A percentile compares a stretch with the other conserved stretches of the same genome.
Evolutionary conservation across 768 basidiomycete genomes (phyloP).

Genomic region (Calvatia gigantea): DNA sequence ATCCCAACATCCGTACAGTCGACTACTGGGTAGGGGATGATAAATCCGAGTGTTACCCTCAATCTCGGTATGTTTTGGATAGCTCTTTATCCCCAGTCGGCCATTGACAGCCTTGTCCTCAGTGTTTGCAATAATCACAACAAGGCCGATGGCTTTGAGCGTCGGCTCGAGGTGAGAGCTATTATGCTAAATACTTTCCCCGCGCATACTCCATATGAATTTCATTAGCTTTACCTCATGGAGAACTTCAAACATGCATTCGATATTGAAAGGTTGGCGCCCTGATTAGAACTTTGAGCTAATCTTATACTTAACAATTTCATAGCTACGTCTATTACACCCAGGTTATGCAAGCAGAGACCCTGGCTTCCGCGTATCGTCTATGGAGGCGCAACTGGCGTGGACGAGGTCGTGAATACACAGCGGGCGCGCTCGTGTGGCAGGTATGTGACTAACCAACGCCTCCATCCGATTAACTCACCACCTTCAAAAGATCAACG

Average conservation of each 20-base stretch:
- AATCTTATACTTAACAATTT: constrained; percentile 1
- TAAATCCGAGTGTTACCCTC: constrained; percentile 73
- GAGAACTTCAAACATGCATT: constrained; percentile 93
- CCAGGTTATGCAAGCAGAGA: constrained; percentile 95
- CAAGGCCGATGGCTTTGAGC: constrained; percentile 87
- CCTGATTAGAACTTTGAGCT: background rate
- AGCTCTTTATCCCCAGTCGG: background rate
- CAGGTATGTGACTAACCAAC: constrained; percentile 50
- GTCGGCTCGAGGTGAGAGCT: constrained; percentile 64
- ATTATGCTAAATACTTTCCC: background rate
- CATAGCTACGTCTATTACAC: constrained; percentile 88
- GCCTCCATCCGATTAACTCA: background rate
- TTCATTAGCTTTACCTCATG: constrained; percentile 77
- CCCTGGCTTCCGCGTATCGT: constrained; percentile 81
- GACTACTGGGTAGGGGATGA: constrained; percentile 87
- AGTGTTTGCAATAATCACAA: constrained; percentile 81
- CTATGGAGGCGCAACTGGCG: constrained; percentile 92
- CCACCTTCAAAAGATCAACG: constrained; percentile 55
- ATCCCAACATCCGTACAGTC: constrained; percentile 84
- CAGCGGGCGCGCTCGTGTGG: constrained; percentile 92
- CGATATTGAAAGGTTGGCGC: constrained; percentile 72
- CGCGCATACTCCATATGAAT: background rate
- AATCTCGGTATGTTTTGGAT: constrained; percentile 61
- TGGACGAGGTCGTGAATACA: constrained; percentile 82
- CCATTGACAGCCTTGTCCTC: constrained; percentile 2